Conservation (phyloP, 371 early-diverging fungal species). For the Apophysomyces elegans region DNA sequence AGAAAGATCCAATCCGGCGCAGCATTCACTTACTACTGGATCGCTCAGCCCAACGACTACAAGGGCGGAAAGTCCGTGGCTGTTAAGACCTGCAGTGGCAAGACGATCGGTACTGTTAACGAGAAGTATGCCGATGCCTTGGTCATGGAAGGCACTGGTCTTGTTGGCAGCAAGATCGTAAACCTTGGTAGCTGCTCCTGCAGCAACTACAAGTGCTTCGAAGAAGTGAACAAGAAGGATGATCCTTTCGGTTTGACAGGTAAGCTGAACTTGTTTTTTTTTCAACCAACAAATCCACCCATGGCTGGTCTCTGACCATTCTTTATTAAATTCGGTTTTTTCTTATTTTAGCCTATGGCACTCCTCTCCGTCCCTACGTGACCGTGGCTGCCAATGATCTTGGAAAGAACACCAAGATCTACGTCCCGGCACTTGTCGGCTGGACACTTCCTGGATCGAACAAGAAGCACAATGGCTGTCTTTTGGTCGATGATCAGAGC, state of each 20-base stretch:
- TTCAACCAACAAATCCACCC: not conserved
- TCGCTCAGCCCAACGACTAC: constrained; percentile 45
- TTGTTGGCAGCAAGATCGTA: constrained; percentile 44
- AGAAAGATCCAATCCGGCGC: constrained; percentile 42
- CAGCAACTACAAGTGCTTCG: constrained; percentile 50
- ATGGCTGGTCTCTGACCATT: not conserved
- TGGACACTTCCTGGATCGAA: constrained; percentile 47
- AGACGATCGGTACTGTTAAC: constrained; percentile 43
- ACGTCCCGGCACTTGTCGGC: constrained; percentile 44
- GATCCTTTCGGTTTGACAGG: constrained; percentile 54
- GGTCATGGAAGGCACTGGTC: constrained; percentile 57
- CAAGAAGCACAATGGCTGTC: constrained; percentile 55
- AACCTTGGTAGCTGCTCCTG: constrained; percentile 56
- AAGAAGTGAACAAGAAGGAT: constrained; percentile 41
- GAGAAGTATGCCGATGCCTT: constrained; percentile 52
- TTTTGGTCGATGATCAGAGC: constrained; percentile 54
- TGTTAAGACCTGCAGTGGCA: constrained; percentile 49
- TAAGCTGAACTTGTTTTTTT: constrained; percentile 16
- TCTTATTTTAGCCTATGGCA: constrained; percentile 35
- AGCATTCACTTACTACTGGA: constrained; percentile 59
- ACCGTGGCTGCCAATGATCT: constrained; percentile 51
- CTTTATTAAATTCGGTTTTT: constrained; percentile 8
- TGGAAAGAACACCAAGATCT: constrained; percentile 51
- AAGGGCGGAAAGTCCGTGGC: constrained; percentile 33
- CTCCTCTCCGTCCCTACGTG: constrained; percentile 51